Conservation (phyloP, 495 filamentous ascomycete genomes). For the Entonaema liquescens region DNA sequence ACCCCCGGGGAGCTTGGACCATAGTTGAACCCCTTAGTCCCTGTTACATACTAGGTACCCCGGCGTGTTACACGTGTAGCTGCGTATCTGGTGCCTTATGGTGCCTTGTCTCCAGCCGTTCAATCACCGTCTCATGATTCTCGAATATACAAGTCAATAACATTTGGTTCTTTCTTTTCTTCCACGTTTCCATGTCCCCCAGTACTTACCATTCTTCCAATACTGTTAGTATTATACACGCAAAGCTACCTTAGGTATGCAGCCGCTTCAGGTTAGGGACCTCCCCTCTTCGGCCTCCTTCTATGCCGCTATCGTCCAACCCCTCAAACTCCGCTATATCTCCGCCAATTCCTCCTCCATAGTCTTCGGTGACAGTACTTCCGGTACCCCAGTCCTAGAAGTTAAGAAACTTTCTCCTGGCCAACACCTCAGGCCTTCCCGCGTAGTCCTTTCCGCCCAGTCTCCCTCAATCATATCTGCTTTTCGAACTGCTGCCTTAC, state of each 20-base stretch:
- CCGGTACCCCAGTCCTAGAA: constrained; percentile 48
- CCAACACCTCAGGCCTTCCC: constrained; percentile 47
- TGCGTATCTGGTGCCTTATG: constrained; percentile 18
- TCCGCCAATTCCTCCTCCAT: constrained; percentile 46
- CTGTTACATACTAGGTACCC: constrained; percentile 6
- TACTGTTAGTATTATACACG: background rate
- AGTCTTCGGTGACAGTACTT: constrained; percentile 47
- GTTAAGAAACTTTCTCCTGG: constrained; percentile 45
- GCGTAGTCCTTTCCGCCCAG: constrained; percentile 44
- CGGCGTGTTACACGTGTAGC: constrained; percentile 34
- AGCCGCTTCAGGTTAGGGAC: constrained; percentile 67
- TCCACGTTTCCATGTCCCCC: background rate
- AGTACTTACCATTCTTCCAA: background rate
- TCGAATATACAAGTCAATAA: background rate
- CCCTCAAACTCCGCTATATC: constrained; percentile 77
- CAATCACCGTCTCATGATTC: background rate
- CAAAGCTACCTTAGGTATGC: constrained; percentile 33
- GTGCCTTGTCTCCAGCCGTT: background rate
- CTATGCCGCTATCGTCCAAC: constrained; percentile 78
- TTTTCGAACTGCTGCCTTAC: constrained; percentile 26
- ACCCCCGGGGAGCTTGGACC: background rate
- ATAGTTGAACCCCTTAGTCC: constrained; percentile 5
- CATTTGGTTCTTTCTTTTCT: background rate
- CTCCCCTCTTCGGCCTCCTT: constrained; percentile 82
- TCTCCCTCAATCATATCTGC: constrained; percentile 24